Base-by-base conservation (phyloP, 129 eudicot genomes). In the Dittrichia graveolens region DNA sequence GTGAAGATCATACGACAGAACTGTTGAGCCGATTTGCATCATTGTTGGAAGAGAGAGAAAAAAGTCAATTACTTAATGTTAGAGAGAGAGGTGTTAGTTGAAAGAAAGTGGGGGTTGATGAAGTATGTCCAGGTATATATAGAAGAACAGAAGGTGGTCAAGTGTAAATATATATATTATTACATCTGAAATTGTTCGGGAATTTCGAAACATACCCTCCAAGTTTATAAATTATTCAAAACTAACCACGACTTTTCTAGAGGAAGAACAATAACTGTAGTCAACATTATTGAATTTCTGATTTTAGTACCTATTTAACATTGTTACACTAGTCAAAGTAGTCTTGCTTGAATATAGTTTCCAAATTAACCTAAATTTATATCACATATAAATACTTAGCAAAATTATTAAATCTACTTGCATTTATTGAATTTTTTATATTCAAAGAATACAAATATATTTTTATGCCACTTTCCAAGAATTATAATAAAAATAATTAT, bases 11-110 rank as follows among this genome's bases (percentile, higher is more conserved):
- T 85, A 77, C 2, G 95, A 82, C 54, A 94, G 96, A 77, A 87
- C 80, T 7, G 88, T 81, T 67, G 86, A 78, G 3, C 89, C 88
- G 19, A 89, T 81, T 72, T 79, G 91, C 95, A 87, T 86, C 83
- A 73, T 89, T 49, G 48, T 83, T 37, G 34, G 16, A 9, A 24
- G 35, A 24, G 13, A 24, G n/a, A n/a, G n/a, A 64, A 40, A 43
- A 61, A 61, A 38, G 52, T 43, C 61, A 37, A 57, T 14, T 63
- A 3, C n/a, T 34, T 3, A 42, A 14, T 43, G 71, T 37, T 52
- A 71, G 63, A 55, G 24, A 37, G 63, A n/a, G 34, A 44, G 40
- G 16, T 61, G 73, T 66, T 80, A 73, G 37, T 66, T 69, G 72
- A 1, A 50, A 41, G 71, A 19, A 44, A 57, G 78, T 84, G 72